These are phyloP conservation scores for Beverwykella pulmonaria DNA, from an alignment of 495 filamentous ascomycete species.

Conservation along the genomic window DNA sequence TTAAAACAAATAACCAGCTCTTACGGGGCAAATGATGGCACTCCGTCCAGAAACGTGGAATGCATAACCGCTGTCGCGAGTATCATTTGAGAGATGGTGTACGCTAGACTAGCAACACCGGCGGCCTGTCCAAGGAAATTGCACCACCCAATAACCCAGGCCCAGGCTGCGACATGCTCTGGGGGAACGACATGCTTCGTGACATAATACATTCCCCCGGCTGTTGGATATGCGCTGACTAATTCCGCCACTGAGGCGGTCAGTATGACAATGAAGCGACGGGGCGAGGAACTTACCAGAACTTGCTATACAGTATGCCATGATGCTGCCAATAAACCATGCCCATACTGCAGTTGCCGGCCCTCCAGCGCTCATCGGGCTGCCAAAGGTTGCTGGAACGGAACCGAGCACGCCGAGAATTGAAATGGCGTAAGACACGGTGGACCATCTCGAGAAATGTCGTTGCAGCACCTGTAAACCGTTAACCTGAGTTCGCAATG, in stretches of 20 bases:
- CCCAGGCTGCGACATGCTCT: conserved; percentile 52
- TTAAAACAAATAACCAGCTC: conserved; percentile 34
- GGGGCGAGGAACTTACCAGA: conserved; percentile 49
- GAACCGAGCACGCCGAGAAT: conserved; percentile 71
- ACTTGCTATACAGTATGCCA: conserved; percentile 69
- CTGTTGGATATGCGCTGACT: conserved; percentile 58
- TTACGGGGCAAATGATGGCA: conserved; percentile 51
- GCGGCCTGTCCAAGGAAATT: conserved; percentile 68
- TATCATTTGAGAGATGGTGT: conserved; percentile 68
- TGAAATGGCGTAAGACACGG: conserved; percentile 73
- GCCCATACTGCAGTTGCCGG: conserved; percentile 73
- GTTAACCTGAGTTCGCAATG: conserved; percentile 6
- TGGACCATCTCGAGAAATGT: conserved; percentile 75
- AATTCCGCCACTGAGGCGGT: conserved; percentile 52
- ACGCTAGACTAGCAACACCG: conserved; percentile 67
- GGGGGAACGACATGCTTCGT: conserved; percentile 49
- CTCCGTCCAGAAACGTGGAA: conserved; percentile 48
- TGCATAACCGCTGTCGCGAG: conserved; percentile 67
- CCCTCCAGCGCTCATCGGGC: conserved; percentile 65
- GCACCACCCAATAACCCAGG: conserved; percentile 65
- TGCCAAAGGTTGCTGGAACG: conserved; percentile 68
- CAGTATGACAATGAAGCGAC: conserved; percentile 2
- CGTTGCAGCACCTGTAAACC: conserved; percentile 58
- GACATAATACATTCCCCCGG: conserved; percentile 57
- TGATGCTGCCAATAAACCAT: conserved; percentile 69